A percentile compares a stretch with the other conserved stretches of the same genome.
Evolutionary conservation across 2,329 filamentous ascomycete genomes (phyloP).

Genomic region (Aspergillus persii): DNA sequence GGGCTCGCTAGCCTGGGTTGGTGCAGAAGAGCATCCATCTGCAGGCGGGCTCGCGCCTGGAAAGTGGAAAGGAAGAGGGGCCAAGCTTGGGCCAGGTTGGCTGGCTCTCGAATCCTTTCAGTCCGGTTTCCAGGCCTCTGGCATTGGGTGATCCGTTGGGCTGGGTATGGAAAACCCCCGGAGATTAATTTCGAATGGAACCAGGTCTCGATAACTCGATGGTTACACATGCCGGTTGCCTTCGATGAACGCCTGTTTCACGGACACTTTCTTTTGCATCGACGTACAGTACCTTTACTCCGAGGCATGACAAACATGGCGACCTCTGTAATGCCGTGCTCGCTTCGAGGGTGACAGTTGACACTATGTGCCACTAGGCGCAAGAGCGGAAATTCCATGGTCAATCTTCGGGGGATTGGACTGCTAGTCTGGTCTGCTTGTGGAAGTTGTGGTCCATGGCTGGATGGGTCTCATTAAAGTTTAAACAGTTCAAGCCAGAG

Average conservation of each 20-base stretch:
- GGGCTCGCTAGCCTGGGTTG: background rate
- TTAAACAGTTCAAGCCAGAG: no score
- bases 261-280: background rate
- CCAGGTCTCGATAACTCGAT: background rate
- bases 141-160: conserved; percentile 4
- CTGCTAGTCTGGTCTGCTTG: background rate
- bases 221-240: background rate
- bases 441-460: background rate
- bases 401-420: background rate
- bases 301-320: background rate
- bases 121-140: conserved; percentile 3
- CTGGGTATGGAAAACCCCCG: conserved; percentile 3
- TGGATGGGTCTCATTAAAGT: no score
- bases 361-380: background rate
- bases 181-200: background rate
- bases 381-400: background rate
- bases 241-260: background rate
- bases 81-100: conserved; percentile 2
- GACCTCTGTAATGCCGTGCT: background rate
- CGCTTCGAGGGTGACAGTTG: background rate
- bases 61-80: background rate
- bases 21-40: background rate
- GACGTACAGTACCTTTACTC: background rate
- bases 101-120: background rate
- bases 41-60: background rate